A percentile compares a stretch with the other conserved stretches of the same genome.
phyloP scores from a whole-genome alignment of 1,139 yeast genomes.

The Hansenula anomala region DNA sequence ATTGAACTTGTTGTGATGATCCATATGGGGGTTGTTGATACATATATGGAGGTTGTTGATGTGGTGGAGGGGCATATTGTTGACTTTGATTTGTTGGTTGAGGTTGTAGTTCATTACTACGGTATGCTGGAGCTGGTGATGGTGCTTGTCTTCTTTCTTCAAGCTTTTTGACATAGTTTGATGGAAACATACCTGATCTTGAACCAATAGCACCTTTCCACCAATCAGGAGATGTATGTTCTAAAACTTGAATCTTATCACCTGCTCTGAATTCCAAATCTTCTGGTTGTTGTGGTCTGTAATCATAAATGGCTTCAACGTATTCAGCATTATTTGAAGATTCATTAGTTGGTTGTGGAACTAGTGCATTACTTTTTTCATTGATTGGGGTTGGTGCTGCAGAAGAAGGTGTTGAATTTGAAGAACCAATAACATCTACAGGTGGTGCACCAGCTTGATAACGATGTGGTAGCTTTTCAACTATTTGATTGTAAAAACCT shows the following conservation, averaged over 20 bases:
- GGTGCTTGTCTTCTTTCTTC: constrained; percentile 16
- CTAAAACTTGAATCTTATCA: constrained; percentile 63
- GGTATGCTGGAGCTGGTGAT: constrained; percentile 16
- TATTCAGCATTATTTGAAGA: constrained; percentile 25
- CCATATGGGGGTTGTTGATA: constrained; percentile 8
- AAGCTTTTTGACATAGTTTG: constrained; percentile 67
- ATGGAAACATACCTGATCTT: constrained; percentile 78
- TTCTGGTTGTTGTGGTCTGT: constrained; percentile 61
- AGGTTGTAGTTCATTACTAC: constrained; percentile 6
- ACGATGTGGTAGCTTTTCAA: constrained; percentile 51
- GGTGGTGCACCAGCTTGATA: constrained; percentile 54
- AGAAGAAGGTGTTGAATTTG: constrained; percentile 8
- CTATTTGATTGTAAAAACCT: constrained; percentile 48
- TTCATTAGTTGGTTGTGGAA: not conserved
- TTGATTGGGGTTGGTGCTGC: constrained; percentile 1
- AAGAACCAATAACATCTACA: constrained; percentile 28
- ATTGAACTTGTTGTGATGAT: constrained; percentile 3
- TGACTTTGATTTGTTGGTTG: constrained; percentile 2
- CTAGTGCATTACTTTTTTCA: constrained; percentile 3
- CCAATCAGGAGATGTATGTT: constrained; percentile 84
- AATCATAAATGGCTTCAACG: constrained; percentile 71
- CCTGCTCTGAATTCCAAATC: constrained; percentile 67
- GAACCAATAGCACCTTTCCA: constrained; percentile 72
- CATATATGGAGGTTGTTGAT: constrained; percentile 41
- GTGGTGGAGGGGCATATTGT: too few species aligned